These are phyloP conservation scores for Saccharomycopsis amapae DNA, from an alignment of 805 yeast species.

Conservation along the genomic window DNA sequence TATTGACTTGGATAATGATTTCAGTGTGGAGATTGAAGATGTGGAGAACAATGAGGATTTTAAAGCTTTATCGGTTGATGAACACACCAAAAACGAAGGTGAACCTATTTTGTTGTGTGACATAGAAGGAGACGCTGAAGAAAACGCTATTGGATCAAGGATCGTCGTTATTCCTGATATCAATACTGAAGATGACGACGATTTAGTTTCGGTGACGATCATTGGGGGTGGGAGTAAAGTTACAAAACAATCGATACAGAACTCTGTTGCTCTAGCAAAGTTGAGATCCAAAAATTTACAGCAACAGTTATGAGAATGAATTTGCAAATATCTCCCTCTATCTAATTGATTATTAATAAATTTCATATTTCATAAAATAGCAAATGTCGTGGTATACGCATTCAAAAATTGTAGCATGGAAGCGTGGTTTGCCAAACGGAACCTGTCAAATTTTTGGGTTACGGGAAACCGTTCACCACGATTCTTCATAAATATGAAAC, in stretches of 20 bases:
- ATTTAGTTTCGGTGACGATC: constrained; percentile 39
- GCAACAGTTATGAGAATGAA: neutral
- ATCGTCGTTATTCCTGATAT: constrained; percentile 37
- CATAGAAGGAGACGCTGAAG: constrained; percentile 82
- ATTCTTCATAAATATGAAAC: no score
- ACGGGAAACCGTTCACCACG: no score
- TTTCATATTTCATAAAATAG: no score
- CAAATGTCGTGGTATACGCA: no score
- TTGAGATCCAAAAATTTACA: neutral
- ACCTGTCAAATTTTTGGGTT: no score
- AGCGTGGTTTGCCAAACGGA: no score
- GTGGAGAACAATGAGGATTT: constrained; percentile 24
- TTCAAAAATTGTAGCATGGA: no score
- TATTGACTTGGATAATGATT: constrained; percentile 36
- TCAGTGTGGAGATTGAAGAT: constrained; percentile 26
- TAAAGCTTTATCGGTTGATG: neutral
- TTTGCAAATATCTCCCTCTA: no score
- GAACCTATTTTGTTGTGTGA: constrained; percentile 54
- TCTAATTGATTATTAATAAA: no score
- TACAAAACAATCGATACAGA: constrained; percentile 31
- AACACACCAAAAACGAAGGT: neutral
- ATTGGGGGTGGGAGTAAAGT: constrained; percentile 43
- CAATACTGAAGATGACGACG: constrained; percentile 26
- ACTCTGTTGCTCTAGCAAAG: neutral
- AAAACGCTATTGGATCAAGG: constrained; percentile 47